These are phyloP conservation scores for Phaffia tasmanica DNA, from an alignment of 768 basidiomycete species.

Conservation along the genomic window DNA sequence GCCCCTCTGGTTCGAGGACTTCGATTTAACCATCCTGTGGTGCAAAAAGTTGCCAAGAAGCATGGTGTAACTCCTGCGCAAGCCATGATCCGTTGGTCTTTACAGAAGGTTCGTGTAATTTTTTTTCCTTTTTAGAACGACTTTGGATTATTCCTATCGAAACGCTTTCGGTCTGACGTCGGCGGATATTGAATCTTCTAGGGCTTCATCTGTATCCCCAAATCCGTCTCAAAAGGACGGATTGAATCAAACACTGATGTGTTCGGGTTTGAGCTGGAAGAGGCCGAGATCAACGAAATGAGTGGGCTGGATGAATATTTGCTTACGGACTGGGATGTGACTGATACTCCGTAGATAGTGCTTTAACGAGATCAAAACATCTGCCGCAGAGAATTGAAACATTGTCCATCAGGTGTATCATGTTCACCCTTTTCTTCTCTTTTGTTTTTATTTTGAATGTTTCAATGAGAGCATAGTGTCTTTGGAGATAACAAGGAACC, in stretches of 20 bases:
- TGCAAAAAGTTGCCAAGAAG: slow-evolving; percentile 46
- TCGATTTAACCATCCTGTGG: slow-evolving; percentile 51
- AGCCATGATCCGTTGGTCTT: slow-evolving; percentile 65
- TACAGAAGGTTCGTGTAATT: slow-evolving; percentile 52
- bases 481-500: too few species aligned
- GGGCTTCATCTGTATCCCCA: slow-evolving; percentile 44
- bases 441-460: too few species aligned
- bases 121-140: background rate
- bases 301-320: slow-evolving; percentile 39
- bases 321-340: slow-evolving; percentile 40
- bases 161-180: background rate
- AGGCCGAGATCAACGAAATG: slow-evolving; percentile 41
- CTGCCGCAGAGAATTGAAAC: too few species aligned
- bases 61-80: slow-evolving; percentile 54
- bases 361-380: too few species aligned
- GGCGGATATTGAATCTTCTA: slow-evolving; percentile 7
- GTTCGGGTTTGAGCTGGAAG: slow-evolving; percentile 43
- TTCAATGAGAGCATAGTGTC: too few species aligned
- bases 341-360: slow-evolving; percentile 28
- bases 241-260: slow-evolving; percentile 42
- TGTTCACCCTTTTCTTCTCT: too few species aligned
- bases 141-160: background rate
- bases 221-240: slow-evolving; percentile 40
- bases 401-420: too few species aligned
- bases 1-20: slow-evolving; percentile 57